Evolutionary conservation across 768 basidiomycete genomes (phyloP), one percentile per base, ranked within the genome.

Genomic region (Gautieria morchelliformis): DNA sequence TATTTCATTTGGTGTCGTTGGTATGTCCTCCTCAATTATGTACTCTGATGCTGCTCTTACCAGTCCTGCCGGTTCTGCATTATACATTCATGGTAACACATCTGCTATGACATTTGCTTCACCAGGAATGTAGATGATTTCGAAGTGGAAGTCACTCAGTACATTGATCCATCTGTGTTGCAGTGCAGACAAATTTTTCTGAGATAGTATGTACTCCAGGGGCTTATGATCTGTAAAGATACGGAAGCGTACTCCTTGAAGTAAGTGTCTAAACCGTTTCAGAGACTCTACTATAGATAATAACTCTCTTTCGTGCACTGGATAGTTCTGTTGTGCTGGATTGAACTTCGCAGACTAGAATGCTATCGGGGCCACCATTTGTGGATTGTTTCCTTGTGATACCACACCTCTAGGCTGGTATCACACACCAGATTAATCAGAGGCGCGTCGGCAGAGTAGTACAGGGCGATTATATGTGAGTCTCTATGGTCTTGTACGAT

Each of bases 91-190:
- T 0, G 75, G 78, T 5, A 80, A 61, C 0, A 74, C 69, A 62
- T 80, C 75, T 0, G 72, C 69, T 0, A 73, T 59, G 0, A 68
- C 62, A 58, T 80, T 78, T 4, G 71, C 66, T 0, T 63, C 61
- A 0, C 77, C 77, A 0, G 62, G 50, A 65, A 79, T 58, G 54
- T 76, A 77, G 4, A 54, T 51, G 17, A 76, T 70, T 0, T 60
- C 42, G 48, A 63, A 64, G 41, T 77, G 69, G 56, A 74, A 79
- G 17, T 71, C 62, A 0, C 61, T 54, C 0, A 80, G 58, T 20
- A 70, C 69, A 56, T 77, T 68, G 4, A 71, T 27, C 78, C 77
- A 78, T 0, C 69, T 60, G 0, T 67, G 67, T 35, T 76, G 76
- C 0, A 69, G 53, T 0, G 65, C 58, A 0, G 68, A 74, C 1